Evolutionary conservation across 768 basidiomycete genomes (phyloP).

Genomic region (Trametes cingulata): DNA sequence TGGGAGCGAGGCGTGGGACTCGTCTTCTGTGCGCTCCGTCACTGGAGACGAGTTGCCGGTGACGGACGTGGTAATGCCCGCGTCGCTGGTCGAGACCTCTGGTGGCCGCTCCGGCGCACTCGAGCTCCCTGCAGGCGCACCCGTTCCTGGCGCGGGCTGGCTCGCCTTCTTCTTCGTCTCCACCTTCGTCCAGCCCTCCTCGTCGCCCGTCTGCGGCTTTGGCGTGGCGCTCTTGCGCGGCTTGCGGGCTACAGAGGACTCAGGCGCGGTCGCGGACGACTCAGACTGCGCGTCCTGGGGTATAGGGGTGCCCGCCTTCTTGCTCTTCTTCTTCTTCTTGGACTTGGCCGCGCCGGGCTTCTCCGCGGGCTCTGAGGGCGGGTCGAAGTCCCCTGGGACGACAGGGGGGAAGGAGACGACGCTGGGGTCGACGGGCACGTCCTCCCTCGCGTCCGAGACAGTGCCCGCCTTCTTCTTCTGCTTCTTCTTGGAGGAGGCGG

Average conservation of each 20-base stretch:
- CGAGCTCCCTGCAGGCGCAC: constrained; percentile 7
- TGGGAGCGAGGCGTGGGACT: constrained; percentile 15
- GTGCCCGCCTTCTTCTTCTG: constrained; percentile 25
- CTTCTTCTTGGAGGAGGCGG: constrained; percentile 21
- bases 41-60: constrained; percentile 44
- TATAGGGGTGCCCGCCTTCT: constrained; percentile 23
- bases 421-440: constrained; percentile 25
- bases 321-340: constrained; percentile 46
- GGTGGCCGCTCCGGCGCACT: constrained; percentile 24
- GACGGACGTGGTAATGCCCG: constrained; percentile 45
- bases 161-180: constrained; percentile 43
- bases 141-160: neutral
- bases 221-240: constrained; percentile 30
- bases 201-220: constrained; percentile 43
- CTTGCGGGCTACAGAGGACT: constrained; percentile 32
- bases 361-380: constrained; percentile 28
- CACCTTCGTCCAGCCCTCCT: constrained; percentile 75
- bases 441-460: constrained; percentile 6
- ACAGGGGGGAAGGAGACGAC: constrained; percentile 40
- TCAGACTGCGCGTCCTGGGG: constrained; percentile 29
- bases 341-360: constrained; percentile 37
- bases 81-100: constrained; percentile 46
- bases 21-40: constrained; percentile 36
- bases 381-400: constrained; percentile 50
- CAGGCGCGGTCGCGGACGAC: constrained; percentile 32